Evolutionary conservation across 2,329 filamentous ascomycete species (phyloP).

Genomic region (Exutisphaerella laricina): DNA sequence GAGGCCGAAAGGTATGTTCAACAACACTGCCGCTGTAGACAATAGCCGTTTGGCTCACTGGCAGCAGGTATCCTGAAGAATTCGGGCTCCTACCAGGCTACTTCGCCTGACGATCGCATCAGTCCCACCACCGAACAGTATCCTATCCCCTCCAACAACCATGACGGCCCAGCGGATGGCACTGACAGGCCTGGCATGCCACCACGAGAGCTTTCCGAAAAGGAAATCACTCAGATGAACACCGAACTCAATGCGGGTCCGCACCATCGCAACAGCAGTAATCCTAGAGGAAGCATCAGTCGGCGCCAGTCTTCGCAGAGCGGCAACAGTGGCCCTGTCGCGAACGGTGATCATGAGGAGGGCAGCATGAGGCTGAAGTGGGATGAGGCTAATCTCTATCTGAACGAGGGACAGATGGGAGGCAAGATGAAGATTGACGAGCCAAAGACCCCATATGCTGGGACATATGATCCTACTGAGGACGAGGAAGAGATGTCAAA

Average conservation of each 20-base stretch:
- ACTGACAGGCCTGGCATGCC: slow-evolving; percentile 36
- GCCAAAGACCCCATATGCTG: slow-evolving; percentile 94
- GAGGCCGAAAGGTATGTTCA: slow-evolving; percentile 41
- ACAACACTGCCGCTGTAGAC: background rate
- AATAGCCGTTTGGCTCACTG: slow-evolving; percentile 8
- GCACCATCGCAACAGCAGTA: slow-evolving; percentile 75
- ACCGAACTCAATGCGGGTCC: slow-evolving; percentile 84
- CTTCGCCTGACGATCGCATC: slow-evolving; percentile 43
- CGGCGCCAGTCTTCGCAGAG: slow-evolving; percentile 60
- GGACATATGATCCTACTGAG: slow-evolving; percentile 82
- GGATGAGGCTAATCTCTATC: slow-evolving; percentile 97
- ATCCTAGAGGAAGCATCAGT: slow-evolving; percentile 60
- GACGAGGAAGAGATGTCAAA: slow-evolving; percentile 70
- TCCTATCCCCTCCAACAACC: slow-evolving; percentile 23
- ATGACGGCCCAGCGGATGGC: slow-evolving; percentile 25
- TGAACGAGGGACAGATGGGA: slow-evolving; percentile 92
- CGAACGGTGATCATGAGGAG: slow-evolving; percentile 44
- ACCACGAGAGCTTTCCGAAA: slow-evolving; percentile 58
- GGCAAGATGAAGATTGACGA: slow-evolving; percentile 99
- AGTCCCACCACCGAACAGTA: slow-evolving; percentile 43
- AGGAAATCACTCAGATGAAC: slow-evolving; percentile 89
- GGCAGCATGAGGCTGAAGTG: slow-evolving; percentile 79
- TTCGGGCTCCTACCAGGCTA: slow-evolving; percentile 58
- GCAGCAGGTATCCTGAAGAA: slow-evolving; percentile 86
- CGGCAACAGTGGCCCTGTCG: slow-evolving; percentile 2